Conservation (phyloP, 805 yeast genomes). For the Myxozyma monticola region DNA sequence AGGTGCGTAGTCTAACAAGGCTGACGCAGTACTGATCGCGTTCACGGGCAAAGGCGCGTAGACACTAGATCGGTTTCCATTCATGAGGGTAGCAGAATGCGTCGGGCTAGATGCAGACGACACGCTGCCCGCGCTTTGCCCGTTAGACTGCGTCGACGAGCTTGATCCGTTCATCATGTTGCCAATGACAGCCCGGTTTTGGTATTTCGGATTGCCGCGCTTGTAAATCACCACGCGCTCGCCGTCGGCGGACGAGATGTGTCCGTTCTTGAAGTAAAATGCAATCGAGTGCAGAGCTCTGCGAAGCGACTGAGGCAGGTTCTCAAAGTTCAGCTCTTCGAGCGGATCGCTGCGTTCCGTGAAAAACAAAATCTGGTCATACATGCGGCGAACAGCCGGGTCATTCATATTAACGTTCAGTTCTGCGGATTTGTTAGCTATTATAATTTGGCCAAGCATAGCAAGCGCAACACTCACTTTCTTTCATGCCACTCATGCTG, state of each 20-base stretch:
- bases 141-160: not conserved
- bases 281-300: slow-evolving; percentile 15
- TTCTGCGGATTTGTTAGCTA: not conserved
- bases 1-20: slow-evolving; percentile 14
- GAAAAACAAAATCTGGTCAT: slow-evolving; percentile 16
- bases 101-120: not conserved
- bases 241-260: slow-evolving; percentile 13
- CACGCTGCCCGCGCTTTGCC: not conserved
- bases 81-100: not conserved
- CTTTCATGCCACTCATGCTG: slow-evolving; percentile 14
- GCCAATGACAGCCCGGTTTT: slow-evolving; percentile 3
- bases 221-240: slow-evolving; percentile 13
- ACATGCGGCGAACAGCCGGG: slow-evolving; percentile 14
- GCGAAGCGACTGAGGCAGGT: slow-evolving; percentile 13
- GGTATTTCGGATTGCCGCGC: slow-evolving; percentile 15
- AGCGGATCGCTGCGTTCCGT: slow-evolving; percentile 18
- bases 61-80: slow-evolving; percentile 8
- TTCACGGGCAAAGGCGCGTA: slow-evolving; percentile 11
- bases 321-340: slow-evolving; percentile 17
- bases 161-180: slow-evolving; percentile 8
- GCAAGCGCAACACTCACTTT: slow-evolving; percentile 1
- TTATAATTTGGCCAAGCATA: not conserved
- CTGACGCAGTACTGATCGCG: slow-evolving; percentile 13
- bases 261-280: slow-evolving; percentile 12
- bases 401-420: slow-evolving; percentile 22